phyloP scores from a whole-genome alignment of 2,329 filamentous ascomycete genomes.

The Macroventuria anomochaeta region DNA sequence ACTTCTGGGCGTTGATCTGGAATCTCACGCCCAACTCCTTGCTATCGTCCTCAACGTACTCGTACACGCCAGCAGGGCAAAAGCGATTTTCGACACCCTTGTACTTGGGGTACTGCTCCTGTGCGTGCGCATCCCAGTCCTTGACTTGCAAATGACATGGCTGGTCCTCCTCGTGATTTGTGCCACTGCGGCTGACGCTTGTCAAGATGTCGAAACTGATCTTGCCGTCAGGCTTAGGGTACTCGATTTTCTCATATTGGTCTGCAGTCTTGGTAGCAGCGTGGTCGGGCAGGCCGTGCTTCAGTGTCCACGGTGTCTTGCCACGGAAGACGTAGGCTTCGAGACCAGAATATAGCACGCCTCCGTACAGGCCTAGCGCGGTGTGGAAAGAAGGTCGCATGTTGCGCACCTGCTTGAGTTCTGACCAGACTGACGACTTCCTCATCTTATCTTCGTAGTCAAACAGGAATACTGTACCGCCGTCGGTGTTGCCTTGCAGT shows the following conservation, averaged over 20 bases:
- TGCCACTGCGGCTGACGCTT: slow-evolving; percentile 91
- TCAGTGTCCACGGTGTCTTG: slow-evolving; percentile 87
- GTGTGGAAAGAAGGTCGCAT: slow-evolving; percentile 95
- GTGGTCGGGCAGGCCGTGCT: slow-evolving; percentile 79
- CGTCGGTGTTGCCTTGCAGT: slow-evolving; percentile 61
- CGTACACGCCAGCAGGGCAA: slow-evolving; percentile 96
- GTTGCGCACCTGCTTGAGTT: slow-evolving; percentile 93
- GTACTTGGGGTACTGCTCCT: slow-evolving; percentile 82
- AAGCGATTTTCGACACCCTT: slow-evolving; percentile 96
- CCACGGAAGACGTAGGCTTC: slow-evolving; percentile 90
- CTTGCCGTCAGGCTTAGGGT: slow-evolving; percentile 94
- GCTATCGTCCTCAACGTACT: slow-evolving; percentile 90
- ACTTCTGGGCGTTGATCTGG: slow-evolving; percentile 98
- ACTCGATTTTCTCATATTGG: slow-evolving; percentile 86
- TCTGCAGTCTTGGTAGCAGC: slow-evolving; percentile 81
- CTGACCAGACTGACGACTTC: slow-evolving; percentile 88
- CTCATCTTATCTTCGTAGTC: slow-evolving; percentile 92
- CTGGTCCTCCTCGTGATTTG: slow-evolving; percentile 98
- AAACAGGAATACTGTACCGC: slow-evolving; percentile 85
- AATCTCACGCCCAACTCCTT: slow-evolving; percentile 91
- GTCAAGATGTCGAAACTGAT: slow-evolving; percentile 96
- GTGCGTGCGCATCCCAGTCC: slow-evolving; percentile 91
- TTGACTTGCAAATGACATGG: slow-evolving; percentile 93
- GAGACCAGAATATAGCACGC: slow-evolving; percentile 88
- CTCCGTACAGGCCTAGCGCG: slow-evolving; percentile 85